Evolutionary conservation across 2,329 filamentous ascomycete genomes (phyloP), one percentile per base, ranked within the genome.

Genomic region (Claviceps sp.): DNA sequence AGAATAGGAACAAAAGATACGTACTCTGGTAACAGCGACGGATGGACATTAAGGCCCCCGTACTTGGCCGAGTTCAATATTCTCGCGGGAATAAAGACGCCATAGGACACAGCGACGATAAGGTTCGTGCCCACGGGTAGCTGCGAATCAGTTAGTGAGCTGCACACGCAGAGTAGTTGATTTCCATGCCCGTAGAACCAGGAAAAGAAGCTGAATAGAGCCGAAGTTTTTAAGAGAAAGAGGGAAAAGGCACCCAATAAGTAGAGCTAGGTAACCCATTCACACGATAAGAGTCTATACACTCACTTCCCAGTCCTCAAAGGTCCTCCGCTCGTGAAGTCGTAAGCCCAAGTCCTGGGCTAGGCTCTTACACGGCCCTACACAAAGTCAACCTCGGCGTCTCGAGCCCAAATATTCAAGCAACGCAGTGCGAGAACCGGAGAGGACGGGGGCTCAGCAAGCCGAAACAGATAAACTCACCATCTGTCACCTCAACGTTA

Each of bases 71-170:
- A 70, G 22, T 71, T 71, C 22, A 98, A 72, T 16, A 97, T 80
- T 4, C 88, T 77, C 0, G 77, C 75, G 0, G 93, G 93, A 1
- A 98, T 83, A 55, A 96, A 85, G 7, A 95, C 77, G 3, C 93
- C 93, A 68, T 97, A 98, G 0, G 93, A 97, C 4, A 97, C 93
- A 47, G 90, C 90, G 45, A 97, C 74, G 58, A 98, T 78, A 53
- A 98, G 73, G 64, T 96, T 89, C 57, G 82, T 80, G 3, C 71
- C 62, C 44, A 63, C 61, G 0, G 83, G 83, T 37, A 83, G 75
- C 75, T 84, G 29, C n/a, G 1, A 16, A 39, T 42, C 17, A 42
- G 17, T 20, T 20, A 20, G 39, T 13, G 17, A 6, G 39, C 4
- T 20, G 20, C 13, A 23, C 3, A 20, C 20, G 17, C 4, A 22